A percentile compares a stretch with the other conserved stretches of the same genome.
phyloP scores from a whole-genome alignment of 176 grass and related monocot species.

The Thinopyrum elongatum region DNA sequence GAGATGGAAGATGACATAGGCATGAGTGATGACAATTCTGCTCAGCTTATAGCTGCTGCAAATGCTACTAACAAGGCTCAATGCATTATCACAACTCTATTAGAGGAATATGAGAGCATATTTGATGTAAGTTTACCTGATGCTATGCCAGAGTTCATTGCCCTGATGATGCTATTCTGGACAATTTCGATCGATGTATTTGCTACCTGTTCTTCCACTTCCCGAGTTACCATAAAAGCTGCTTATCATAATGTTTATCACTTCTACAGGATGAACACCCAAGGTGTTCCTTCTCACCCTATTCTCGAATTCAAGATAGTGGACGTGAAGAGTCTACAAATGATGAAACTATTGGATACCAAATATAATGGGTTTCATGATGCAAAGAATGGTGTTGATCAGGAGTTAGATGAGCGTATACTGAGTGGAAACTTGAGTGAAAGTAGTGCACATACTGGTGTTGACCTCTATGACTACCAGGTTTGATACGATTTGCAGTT shows the following conservation, averaged over 20 bases:
- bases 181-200: not conserved
- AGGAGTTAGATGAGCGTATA: constrained; percentile 66
- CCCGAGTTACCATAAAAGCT: not conserved
- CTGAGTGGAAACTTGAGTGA: constrained; percentile 93
- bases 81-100: constrained; percentile 79
- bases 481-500: constrained; percentile 48
- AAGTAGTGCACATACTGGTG: constrained; percentile 70
- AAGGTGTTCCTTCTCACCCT: constrained; percentile 75
- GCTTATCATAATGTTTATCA: constrained; percentile 11
- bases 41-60: no score
- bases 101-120: constrained; percentile 88
- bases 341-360: constrained; percentile 60
- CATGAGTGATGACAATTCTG: no score
- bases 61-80: constrained; percentile 75
- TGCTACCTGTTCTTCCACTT: constrained; percentile 7
- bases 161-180: constrained; percentile 14
- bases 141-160: constrained; percentile 14
- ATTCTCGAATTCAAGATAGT: constrained; percentile 84
- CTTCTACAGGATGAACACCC: constrained; percentile 77
- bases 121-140: constrained; percentile 75
- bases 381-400: constrained; percentile 88
- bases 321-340: constrained; percentile 80
- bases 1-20: no score
- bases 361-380: constrained; percentile 94
- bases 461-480: constrained; percentile 78